A percentile compares a stretch with the other conserved stretches of the same genome.
These are phyloP conservation scores for Beta lomatogona DNA, from an alignment of 179 eudicot species.

Conservation along the genomic window DNA sequence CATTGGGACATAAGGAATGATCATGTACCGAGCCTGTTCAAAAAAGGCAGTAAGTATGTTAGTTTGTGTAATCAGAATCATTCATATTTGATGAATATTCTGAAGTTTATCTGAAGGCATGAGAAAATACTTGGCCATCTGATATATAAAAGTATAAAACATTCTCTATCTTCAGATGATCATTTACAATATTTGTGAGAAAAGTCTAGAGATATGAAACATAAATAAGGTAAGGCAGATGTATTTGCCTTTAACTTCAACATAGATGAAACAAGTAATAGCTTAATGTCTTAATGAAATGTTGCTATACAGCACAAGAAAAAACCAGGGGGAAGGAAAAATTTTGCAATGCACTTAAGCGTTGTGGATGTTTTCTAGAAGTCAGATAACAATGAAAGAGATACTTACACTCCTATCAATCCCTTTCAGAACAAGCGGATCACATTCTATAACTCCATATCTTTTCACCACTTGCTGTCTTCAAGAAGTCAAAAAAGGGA, in stretches of 20 bases:
- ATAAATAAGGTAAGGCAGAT: background rate
- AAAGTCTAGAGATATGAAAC: background rate
- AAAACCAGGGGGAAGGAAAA: background rate
- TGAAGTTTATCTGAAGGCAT: background rate
- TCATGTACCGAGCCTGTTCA: conserved; percentile 73
- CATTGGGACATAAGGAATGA: conserved; percentile 91
- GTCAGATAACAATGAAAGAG: conserved; percentile 17
- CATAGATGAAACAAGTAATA: background rate
- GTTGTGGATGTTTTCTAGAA: conserved; percentile 2
- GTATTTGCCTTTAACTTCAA: background rate
- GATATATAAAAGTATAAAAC: background rate
- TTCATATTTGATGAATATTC: background rate
- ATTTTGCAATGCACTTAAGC: background rate
- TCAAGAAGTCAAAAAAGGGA: conserved; percentile 30
- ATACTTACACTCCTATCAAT: conserved; percentile 74
- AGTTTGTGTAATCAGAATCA: conserved; percentile 13
- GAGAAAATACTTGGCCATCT: background rate
- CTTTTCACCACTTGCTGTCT: conserved; percentile 58
- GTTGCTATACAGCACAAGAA: background rate
- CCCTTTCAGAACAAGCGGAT: conserved; percentile 72
- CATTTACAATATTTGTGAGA: background rate
- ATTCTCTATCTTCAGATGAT: background rate
- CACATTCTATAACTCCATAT: conserved; percentile 84
- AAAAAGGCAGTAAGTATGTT: background rate
- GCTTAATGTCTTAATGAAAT: background rate